Evolutionary conservation across 306 rosid species (phyloP).

Genomic region (Quercus glauca): DNA sequence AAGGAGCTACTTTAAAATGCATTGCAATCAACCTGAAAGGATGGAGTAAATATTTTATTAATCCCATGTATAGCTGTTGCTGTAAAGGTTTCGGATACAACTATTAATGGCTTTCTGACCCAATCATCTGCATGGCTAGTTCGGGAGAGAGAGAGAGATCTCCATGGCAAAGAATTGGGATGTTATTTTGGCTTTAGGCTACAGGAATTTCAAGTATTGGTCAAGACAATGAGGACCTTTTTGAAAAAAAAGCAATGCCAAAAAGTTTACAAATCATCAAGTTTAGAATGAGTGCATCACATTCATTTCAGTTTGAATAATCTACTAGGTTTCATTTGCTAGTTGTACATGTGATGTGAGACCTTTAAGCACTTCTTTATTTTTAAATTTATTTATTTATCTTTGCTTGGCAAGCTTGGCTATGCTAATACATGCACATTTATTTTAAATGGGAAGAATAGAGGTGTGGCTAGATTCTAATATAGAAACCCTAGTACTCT

Average conservation of each 20-base stretch:
- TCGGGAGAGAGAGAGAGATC: background rate
- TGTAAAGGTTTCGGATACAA: background rate
- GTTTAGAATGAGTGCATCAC: constrained; percentile 34
- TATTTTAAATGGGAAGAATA: no score
- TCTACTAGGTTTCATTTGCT: constrained; percentile 20
- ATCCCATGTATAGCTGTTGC: no score
- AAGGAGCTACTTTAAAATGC: no score
- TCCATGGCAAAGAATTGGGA: background rate
- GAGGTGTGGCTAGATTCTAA: no score
- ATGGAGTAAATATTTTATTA: no score
- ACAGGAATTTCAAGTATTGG: constrained; percentile 19
- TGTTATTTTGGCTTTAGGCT: background rate
- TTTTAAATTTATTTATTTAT: background rate
- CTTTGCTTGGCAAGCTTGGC: background rate
- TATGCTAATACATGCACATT: no score
- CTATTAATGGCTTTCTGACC: background rate
- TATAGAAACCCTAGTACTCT: no score
- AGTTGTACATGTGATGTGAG: constrained; percentile 30
- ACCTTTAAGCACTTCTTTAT: constrained; percentile 20
- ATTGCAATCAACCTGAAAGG: no score
- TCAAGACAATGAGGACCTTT: constrained; percentile 42
- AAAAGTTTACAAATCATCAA: constrained; percentile 26
- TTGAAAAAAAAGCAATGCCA: constrained; percentile 26
- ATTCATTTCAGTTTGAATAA: constrained; percentile 18
- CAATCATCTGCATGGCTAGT: background rate